These are phyloP conservation scores for Cymbopogon flexuosus DNA, from an alignment of 202 grass and related monocot species.

Conservation along the genomic window DNA sequence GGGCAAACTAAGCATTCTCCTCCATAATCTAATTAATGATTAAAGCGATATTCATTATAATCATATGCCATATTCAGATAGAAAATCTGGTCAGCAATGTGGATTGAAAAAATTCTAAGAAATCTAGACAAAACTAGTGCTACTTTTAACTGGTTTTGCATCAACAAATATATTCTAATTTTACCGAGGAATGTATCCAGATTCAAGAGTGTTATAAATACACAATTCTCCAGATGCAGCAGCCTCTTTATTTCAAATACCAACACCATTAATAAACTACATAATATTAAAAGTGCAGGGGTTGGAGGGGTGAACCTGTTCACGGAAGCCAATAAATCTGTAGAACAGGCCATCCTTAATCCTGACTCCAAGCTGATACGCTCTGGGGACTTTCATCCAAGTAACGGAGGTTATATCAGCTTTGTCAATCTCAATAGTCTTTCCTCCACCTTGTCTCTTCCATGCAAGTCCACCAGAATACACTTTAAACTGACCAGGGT, in stretches of 20 bases:
- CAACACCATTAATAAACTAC: too few relatives aligned
- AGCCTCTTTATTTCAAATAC: too few relatives aligned
- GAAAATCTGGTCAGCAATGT: background rate
- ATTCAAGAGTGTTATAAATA: background rate
- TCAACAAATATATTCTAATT: background rate
- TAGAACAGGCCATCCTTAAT: constrained; percentile 81
- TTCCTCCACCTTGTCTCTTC: too few relatives aligned
- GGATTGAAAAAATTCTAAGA: background rate
- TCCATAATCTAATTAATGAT: constrained; percentile 1
- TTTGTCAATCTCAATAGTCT: constrained; percentile 29
- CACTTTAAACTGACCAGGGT: constrained; percentile 78
- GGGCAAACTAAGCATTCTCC: background rate
- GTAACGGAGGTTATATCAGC: constrained; percentile 55
- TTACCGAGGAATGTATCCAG: background rate
- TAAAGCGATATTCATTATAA: background rate
- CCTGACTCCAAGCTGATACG: constrained; percentile 72
- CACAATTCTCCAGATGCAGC: background rate
- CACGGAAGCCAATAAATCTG: constrained; percentile 87
- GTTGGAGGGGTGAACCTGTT: constrained; percentile 47
- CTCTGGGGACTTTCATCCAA: constrained; percentile 90
- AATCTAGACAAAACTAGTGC: background rate
- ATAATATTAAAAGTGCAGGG: too few relatives aligned
- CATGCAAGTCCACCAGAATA: constrained; percentile 33
- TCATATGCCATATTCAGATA: background rate
- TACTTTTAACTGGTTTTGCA: background rate